Conservation (phyloP, 2,329 filamentous ascomycete species). For the Colletotrichum sublineola region DNA sequence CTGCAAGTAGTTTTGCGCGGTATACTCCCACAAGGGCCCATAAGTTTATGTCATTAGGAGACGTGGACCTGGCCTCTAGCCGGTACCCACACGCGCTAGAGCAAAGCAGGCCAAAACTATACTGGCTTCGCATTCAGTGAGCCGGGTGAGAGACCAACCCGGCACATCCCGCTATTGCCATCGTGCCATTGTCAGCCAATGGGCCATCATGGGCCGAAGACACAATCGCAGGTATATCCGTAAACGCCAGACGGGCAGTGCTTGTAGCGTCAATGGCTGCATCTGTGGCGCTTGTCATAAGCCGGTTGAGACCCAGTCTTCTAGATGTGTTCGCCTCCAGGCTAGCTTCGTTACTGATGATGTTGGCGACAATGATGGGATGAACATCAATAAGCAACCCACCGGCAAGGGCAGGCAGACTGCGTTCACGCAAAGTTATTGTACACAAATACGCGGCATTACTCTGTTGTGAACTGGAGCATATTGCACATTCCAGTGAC, state of each 20-base stretch:
- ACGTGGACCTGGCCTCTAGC: slow-evolving; percentile 18
- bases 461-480: slow-evolving; percentile 7
- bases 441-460: neutral
- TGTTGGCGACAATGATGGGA: neutral
- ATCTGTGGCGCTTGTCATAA: slow-evolving; percentile 29
- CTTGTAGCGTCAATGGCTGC: neutral
- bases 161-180: slow-evolving; percentile 20
- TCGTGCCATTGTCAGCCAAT: slow-evolving; percentile 24
- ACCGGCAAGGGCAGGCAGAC: neutral
- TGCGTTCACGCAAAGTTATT: neutral
- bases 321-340: neutral
- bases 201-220: slow-evolving; percentile 4
- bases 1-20: slow-evolving; percentile 14
- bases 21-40: neutral
- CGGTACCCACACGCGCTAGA: slow-evolving; percentile 24
- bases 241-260: slow-evolving; percentile 5
- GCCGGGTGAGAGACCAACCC: slow-evolving; percentile 18
- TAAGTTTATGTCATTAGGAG: neutral
- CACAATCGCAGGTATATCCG: slow-evolving; percentile 15
- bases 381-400: neutral
- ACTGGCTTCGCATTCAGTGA: slow-evolving; percentile 1
- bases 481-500: slow-evolving; percentile 12
- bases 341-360: neutral
- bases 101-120: slow-evolving; percentile 19
- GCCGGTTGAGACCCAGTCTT: slow-evolving; percentile 21